phyloP scores from a whole-genome alignment of 2,329 filamentous ascomycete genomes.

The Fusarium anthophilum region DNA sequence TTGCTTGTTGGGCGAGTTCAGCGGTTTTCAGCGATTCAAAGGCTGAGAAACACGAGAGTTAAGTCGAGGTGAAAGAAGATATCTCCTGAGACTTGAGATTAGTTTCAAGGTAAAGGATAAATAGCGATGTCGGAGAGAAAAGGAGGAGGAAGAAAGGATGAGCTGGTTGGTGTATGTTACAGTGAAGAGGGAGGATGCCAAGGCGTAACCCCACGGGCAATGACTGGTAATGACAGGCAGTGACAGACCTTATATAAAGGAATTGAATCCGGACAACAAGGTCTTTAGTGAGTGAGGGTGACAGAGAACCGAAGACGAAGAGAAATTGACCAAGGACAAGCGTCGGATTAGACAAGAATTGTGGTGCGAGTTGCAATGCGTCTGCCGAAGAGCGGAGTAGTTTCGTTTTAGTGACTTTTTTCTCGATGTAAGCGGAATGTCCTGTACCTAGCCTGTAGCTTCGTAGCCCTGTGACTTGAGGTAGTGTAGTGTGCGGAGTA shows the following conservation, averaged over 20 bases:
- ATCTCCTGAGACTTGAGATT: neutral
- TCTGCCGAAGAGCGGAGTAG: slow-evolving; percentile 34
- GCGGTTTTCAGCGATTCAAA: neutral
- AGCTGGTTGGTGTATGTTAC: neutral
- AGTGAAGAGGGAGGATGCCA: slow-evolving; percentile 1
- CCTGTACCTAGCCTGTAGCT: neutral
- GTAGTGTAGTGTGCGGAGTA: slow-evolving; percentile 1
- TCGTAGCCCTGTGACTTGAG: neutral
- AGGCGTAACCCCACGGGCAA: slow-evolving; percentile 9
- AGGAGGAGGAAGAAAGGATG: neutral
- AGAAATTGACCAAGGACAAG: slow-evolving; percentile 19
- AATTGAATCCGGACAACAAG: slow-evolving; percentile 17
- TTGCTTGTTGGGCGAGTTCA: neutral
- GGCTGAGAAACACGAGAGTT: neutral
- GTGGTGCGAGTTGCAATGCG: slow-evolving; percentile 20
- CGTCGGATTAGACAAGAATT: slow-evolving; percentile 27
- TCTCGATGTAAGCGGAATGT: slow-evolving; percentile 10
- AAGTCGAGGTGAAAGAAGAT: neutral
- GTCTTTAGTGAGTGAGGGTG: slow-evolving; percentile 8
- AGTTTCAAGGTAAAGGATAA: neutral
- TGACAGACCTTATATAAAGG: neutral
- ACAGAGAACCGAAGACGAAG: slow-evolving; percentile 5
- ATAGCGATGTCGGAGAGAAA: slow-evolving; percentile 1
- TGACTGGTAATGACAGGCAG: neutral
- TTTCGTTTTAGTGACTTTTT: slow-evolving; percentile 2